These are phyloP conservation scores for Strobilomyces confusus DNA, from an alignment of 768 basidiomycete species.

Conservation along the genomic window DNA sequence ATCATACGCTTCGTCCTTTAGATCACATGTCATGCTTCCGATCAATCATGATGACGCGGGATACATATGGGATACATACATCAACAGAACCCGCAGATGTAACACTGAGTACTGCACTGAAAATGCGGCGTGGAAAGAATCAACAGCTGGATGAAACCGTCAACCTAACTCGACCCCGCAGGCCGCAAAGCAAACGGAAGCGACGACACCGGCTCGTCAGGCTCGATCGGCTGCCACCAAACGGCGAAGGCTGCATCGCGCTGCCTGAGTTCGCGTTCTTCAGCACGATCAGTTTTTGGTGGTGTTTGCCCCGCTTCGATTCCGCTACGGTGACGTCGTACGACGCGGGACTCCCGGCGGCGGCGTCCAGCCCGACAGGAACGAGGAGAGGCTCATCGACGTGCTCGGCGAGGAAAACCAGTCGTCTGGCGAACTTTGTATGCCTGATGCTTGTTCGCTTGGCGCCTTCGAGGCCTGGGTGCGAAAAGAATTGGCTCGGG, in stretches of 20 bases:
- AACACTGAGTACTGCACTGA: no score
- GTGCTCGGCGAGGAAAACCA: no score
- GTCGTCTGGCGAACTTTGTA: slow-evolving; percentile 41
- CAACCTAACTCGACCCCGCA: slow-evolving; percentile 12
- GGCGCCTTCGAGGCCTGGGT: slow-evolving; percentile 7
- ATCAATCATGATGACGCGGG: no score
- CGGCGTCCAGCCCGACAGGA: no score
- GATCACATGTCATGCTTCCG: no score
- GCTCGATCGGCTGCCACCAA: slow-evolving; percentile 26
- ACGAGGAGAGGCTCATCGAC: no score
- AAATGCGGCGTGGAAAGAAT: background rate
- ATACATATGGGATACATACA: no score
- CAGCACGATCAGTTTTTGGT: slow-evolving; percentile 32
- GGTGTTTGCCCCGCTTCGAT: slow-evolving; percentile 29
- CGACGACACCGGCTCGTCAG: slow-evolving; percentile 18
- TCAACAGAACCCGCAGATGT: no score
- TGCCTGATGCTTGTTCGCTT: slow-evolving; percentile 18
- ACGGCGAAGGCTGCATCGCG: slow-evolving; percentile 6
- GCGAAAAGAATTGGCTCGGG: background rate
- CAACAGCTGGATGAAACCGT: background rate
- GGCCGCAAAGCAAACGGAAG: slow-evolving; percentile 27
- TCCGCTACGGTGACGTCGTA: slow-evolving; percentile 23
- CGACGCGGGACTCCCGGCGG: slow-evolving; percentile 9
- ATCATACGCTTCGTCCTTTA: no score
- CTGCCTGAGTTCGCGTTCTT: slow-evolving; percentile 12